phyloP scores from a whole-genome alignment of 2,329 filamentous ascomycete genomes.

The Fusarium stilboides region DNA sequence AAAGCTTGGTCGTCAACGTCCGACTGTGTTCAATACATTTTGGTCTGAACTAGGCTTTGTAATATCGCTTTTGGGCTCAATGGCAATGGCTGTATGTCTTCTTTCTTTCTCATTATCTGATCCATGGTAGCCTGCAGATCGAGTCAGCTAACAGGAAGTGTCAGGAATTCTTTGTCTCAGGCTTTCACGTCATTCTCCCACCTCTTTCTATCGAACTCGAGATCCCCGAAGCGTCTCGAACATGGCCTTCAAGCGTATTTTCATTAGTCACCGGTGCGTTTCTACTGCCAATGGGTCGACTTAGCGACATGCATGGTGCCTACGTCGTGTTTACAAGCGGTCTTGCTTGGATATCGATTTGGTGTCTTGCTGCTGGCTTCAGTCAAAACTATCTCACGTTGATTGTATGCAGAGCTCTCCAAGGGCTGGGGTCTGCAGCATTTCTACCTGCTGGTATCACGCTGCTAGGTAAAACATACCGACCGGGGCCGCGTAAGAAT shows the following conservation, averaged over 20 bases:
- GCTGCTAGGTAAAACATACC: constrained; percentile 77
- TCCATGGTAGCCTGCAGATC: neutral
- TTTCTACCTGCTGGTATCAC: constrained; percentile 80
- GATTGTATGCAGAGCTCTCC: constrained; percentile 80
- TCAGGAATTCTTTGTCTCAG: constrained; percentile 50
- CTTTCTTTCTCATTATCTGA: no score
- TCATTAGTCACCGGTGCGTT: constrained; percentile 70
- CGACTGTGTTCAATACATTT: constrained; percentile 41
- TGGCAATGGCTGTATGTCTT: constrained; percentile 46
- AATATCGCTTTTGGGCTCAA: constrained; percentile 45
- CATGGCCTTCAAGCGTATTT: constrained; percentile 75
- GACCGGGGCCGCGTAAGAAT: constrained; percentile 80
- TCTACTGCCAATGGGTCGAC: constrained; percentile 74
- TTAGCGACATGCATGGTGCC: constrained; percentile 75
- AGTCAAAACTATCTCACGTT: constrained; percentile 78
- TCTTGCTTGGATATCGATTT: constrained; percentile 75
- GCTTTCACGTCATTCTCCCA: constrained; percentile 69
- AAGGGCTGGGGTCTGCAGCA: constrained; percentile 81
- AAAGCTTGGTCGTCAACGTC: constrained; percentile 48
- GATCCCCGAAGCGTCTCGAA: constrained; percentile 74
- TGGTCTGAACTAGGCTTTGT: constrained; percentile 47
- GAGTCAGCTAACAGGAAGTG: constrained; percentile 7
- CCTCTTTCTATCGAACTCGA: constrained; percentile 72
- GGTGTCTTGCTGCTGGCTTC: constrained; percentile 80
- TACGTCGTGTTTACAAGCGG: constrained; percentile 73